Conservation (phyloP, 305 asterid species). For the Fraxinus sp. region DNA sequence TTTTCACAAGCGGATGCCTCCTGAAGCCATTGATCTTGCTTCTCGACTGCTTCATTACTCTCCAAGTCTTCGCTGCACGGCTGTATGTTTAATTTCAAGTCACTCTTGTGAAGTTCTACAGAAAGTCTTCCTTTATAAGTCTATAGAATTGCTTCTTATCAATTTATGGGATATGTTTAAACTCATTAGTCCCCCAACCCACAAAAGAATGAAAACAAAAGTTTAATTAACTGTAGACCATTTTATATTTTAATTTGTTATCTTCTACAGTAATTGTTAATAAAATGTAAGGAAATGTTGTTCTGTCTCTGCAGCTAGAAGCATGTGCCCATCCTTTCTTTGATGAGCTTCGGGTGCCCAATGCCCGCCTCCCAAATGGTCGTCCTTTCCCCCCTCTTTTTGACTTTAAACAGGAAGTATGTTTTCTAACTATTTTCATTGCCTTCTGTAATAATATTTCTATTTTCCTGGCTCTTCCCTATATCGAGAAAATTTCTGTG, state of each 20-base stretch:
- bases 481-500: not conserved
- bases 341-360: conserved; percentile 92
- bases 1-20: conserved; percentile 95
- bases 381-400: conserved; percentile 89
- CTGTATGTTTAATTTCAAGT: conserved; percentile 48
- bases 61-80: conserved; percentile 94
- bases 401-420: conserved; percentile 89
- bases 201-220: not conserved
- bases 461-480: not conserved
- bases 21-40: conserved; percentile 97
- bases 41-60: conserved; percentile 93
- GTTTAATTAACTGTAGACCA: not conserved
- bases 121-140: not conserved
- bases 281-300: not conserved
- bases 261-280: not conserved
- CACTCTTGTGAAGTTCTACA: not conserved
- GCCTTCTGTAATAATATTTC: not conserved
- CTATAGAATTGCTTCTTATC: not conserved
- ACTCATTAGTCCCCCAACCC: not conserved
- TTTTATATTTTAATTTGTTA: not conserved
- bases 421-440: conserved; percentile 22
- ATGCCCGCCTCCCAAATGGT: conserved; percentile 83
- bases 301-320: conserved; percentile 62
- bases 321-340: conserved; percentile 98
- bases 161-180: not conserved